Evolutionary conservation across 805 yeast species (phyloP), one percentile per base, ranked within the genome.

Genomic region (Vanderwaltozyma tropicalis): DNA sequence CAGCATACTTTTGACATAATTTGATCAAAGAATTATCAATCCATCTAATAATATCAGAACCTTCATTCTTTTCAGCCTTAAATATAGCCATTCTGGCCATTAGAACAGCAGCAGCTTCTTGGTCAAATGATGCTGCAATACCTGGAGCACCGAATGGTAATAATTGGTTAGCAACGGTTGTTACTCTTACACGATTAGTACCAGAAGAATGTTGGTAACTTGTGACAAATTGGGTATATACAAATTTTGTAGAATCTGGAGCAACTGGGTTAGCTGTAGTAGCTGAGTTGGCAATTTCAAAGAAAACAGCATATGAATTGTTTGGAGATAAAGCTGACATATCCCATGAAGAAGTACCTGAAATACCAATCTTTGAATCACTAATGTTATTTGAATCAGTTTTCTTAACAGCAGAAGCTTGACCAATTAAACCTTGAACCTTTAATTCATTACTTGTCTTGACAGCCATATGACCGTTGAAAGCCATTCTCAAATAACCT

Each of bases 191-290:
- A 53, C 96, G 74, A 55, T 75, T 81, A 11, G 89, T 73, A 41
- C 98, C 98, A 21, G 88, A 79, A n/a, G 96, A 73, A 64, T 92
- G 97, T 66, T 92, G 94, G 64, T 92, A 92, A 51, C 79, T 80
- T 17, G 96, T 92, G 47, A 86, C 73, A 64, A 80, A 89, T 64
- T 92, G 99, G 38, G 84, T 74, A 50, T 67, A 72, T 16, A 72
- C 68, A 38, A 62, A 51, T 36, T 61, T 57, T n/a, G 60, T 48
- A 38, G 51, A 46, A 28, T 47, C 52, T 3, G 41, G 37, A 14
- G 22, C 8, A 28, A 26, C 27, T 15, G 32, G 28, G 7, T 39
- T 46, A 10, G 44, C 38, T 5, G 45, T 41, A n/a, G 55, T 46
- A n/a, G 47, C 54, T 32, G 61, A 63, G 36, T 62, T 66, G 6